Base-by-base conservation (phyloP, 2,329 filamentous ascomycete species). In the Colletotrichum liaoningense region DNA sequence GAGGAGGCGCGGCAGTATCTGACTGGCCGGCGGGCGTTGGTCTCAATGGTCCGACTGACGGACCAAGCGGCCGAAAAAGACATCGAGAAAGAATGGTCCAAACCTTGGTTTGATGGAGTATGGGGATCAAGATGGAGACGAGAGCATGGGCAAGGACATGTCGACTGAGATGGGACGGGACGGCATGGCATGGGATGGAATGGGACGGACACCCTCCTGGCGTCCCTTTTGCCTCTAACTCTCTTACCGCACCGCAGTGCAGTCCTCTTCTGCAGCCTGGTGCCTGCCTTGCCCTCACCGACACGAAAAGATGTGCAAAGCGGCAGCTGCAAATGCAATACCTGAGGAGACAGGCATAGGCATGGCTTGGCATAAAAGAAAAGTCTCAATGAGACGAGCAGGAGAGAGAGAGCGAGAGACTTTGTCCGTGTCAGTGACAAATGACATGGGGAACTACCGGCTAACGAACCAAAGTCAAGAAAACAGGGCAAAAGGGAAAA, bases 61-160 rank as follows among this genome's bases (percentile, higher is more conserved):
- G 42, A 63, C 62, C 56, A 59, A 57, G 68, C 55, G 58, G 54
- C 28, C 38, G 30, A 60, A 5, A 26, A 42, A 28, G 55, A 63
- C 69, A 52, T 49, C 57, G 30, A 54, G 59, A 49, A 60, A 69
- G 59, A 63, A 64, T 28, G 60, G n/a, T 60, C 66, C 54, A 59
- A 73, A 56, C 66, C 59, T 60, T 69, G 66, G 59, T 69, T 26
- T 65, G 67, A 69, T 73, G 66, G 70, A 42, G 70, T 70, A 65
- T 63, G 66, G 66, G 66, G 66, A 69, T 56, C 58, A 64, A 60
- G 59, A 73, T 64, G 66, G 66, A 55, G 70, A 46, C 57, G 35
- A n/a, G 52, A 16, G 57, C 63, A 68, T 72, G 69, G 69, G 58
- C 65, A 58, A 62, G 55, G 49, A 58, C 58, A 59, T 24, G 65